Conservation (phyloP, 2,329 filamentous ascomycete species). For the Fonsecaea multimorphosa region DNA sequence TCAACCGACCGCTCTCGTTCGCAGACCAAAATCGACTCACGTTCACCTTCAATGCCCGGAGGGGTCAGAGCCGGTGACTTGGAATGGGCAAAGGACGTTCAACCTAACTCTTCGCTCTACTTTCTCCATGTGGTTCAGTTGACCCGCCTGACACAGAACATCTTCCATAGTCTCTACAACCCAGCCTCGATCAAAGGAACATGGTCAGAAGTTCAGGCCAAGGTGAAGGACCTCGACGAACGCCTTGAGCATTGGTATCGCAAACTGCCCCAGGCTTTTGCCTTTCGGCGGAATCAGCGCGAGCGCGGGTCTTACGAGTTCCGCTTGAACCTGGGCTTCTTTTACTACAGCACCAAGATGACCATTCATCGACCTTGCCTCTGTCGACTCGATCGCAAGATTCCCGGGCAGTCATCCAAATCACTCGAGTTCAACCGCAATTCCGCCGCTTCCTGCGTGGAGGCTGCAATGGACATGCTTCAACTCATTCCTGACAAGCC, state of each 20-base stretch:
- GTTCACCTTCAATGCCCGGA: constrained; percentile 34
- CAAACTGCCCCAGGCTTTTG: constrained; percentile 47
- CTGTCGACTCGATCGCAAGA: constrained; percentile 50
- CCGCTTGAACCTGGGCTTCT: constrained; percentile 51
- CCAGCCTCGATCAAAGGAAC: constrained; percentile 45
- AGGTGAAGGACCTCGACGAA: constrained; percentile 45
- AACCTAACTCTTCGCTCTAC: constrained; percentile 48
- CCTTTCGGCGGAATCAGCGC: constrained; percentile 44
- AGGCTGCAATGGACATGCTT: constrained; percentile 49
- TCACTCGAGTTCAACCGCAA: constrained; percentile 47
- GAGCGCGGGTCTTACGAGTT: constrained; percentile 43
- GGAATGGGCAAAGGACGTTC: constrained; percentile 42
- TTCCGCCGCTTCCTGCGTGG: constrained; percentile 48
- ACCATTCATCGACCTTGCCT: constrained; percentile 54
- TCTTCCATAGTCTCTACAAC: constrained; percentile 48
- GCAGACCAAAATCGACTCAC: constrained; percentile 31
- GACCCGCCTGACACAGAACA: constrained; percentile 45
- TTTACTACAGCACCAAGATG: constrained; percentile 53
- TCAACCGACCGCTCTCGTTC: constrained; percentile 32
- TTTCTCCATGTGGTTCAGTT: constrained; percentile 51
- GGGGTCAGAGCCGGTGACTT: constrained; percentile 27
- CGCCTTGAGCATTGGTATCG: constrained; percentile 49
- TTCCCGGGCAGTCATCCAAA: constrained; percentile 41
- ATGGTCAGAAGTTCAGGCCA: constrained; percentile 47
- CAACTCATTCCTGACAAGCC: constrained; percentile 52